Conservation (phyloP, 176 grass and related monocot species). For the Avena atlantica region DNA sequence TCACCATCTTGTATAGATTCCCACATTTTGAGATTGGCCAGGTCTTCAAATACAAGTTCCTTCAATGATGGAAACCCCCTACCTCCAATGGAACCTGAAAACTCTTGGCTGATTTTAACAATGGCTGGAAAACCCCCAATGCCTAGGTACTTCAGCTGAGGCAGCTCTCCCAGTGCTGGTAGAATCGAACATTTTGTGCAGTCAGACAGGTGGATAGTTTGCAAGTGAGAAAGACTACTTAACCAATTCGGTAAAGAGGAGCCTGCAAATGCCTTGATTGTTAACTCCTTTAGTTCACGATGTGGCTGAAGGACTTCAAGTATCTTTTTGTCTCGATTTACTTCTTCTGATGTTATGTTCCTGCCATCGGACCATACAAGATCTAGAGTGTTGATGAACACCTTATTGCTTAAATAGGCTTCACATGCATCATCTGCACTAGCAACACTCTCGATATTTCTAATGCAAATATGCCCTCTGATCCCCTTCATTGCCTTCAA, state of each 20-base stretch:
- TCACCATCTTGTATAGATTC: slow-evolving; percentile 35
- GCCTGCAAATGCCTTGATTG: slow-evolving; percentile 56
- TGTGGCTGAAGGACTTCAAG: slow-evolving; percentile 65
- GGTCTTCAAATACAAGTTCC: slow-evolving; percentile 60
- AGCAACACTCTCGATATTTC: slow-evolving; percentile 60
- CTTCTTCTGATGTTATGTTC: slow-evolving; percentile 34
- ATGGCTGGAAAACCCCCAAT: slow-evolving; percentile 52
- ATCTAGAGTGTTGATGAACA: slow-evolving; percentile 51
- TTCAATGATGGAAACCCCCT: slow-evolving; percentile 65
- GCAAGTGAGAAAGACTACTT: slow-evolving; percentile 52
- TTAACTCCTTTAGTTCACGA: slow-evolving; percentile 62
- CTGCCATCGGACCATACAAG: slow-evolving; percentile 61
- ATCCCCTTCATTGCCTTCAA: slow-evolving; percentile 57
- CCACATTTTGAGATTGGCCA: slow-evolving; percentile 63
- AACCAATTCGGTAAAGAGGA: slow-evolving; percentile 72
- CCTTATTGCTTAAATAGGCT: slow-evolving; percentile 57
- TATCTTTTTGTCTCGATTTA: slow-evolving; percentile 37
- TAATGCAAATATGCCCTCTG: slow-evolving; percentile 57
- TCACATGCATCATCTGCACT: slow-evolving; percentile 55
- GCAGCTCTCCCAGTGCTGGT: slow-evolving; percentile 67
- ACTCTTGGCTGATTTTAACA: slow-evolving; percentile 61
- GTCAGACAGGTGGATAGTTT: slow-evolving; percentile 72
- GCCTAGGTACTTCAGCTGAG: slow-evolving; percentile 58
- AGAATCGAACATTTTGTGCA: slow-evolving; percentile 57
- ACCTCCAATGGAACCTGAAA: slow-evolving; percentile 47